Conservation (phyloP, 257 asterid genomes). For the Lithospermum erythrorhizon region DNA sequence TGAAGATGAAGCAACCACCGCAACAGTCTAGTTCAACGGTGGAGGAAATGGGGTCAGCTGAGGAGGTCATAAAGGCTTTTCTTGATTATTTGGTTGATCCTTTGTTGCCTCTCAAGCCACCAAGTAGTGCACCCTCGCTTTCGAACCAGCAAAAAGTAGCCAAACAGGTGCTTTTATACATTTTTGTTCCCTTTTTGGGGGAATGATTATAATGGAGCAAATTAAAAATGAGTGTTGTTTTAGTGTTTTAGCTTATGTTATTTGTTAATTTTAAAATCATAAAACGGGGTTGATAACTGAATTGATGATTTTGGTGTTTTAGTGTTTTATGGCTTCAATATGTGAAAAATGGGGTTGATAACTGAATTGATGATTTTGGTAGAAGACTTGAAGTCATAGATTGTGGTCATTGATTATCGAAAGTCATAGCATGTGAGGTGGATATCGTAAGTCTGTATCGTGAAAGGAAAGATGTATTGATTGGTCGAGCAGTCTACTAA, state of each 20-base stretch:
- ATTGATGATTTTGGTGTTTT: background rate
- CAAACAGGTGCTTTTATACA: slow-evolving; percentile 37
- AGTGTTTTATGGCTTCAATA: background rate
- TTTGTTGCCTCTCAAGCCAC: slow-evolving; percentile 22
- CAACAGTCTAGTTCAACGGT: background rate
- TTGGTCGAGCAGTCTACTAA: background rate
- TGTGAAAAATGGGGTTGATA: background rate
- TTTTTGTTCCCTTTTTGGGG: slow-evolving; percentile 7
- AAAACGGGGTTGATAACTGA: background rate
- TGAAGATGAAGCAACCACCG: background rate
- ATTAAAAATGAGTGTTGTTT: background rate
- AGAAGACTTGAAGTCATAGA: background rate
- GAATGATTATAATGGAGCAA: too few species aligned
- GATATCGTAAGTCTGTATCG: background rate
- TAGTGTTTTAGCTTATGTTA: background rate
- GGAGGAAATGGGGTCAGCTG: slow-evolving; percentile 18
- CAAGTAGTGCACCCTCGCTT: slow-evolving; percentile 22
- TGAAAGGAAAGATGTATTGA: background rate
- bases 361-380: background rate
- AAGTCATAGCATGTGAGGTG: background rate
- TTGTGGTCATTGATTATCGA: background rate
- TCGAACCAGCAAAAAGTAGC: slow-evolving; percentile 34
- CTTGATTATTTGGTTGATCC: slow-evolving; percentile 45
- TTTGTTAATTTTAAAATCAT: too few species aligned
- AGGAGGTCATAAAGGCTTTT: slow-evolving; percentile 36